Base-by-base conservation (phyloP, 192 early-diverging fungal species). In the Dispira parvispora region DNA sequence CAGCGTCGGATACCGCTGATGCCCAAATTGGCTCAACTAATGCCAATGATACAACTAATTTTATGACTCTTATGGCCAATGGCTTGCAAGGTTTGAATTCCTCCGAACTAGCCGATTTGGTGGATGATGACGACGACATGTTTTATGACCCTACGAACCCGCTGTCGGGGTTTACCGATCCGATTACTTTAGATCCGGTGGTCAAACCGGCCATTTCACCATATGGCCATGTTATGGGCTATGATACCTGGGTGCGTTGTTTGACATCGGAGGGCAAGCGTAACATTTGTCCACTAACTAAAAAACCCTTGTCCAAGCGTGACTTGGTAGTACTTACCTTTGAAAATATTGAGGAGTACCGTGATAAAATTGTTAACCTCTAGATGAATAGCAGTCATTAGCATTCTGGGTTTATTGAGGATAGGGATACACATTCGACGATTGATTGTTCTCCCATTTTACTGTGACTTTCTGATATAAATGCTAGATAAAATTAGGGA, bases 241-340 rank as follows among this genome's bases (percentile, higher is more conserved):
- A 86, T 60, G 85, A 90, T 62, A 88, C 80, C 68, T 90, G 88
- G 88, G 84, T 90, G 43, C 84, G 90, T 43, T 92, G 91, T 63
- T 70, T 96, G 58, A 82, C 84, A 55, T 81, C 84, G 47, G 85
- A 84, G 64, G 86, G 83, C 43, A 77, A 81, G 49, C 80, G 84
- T 62, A 96, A 94, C 70, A 88, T 89, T 42, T 96, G 93, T 44
- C 93, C 93, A 43, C 76, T 96, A 67, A 92, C 93, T 43, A 96
- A 96, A 78, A 92, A 91, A 68, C 84, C 89, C 38, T 69, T 94
- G 58, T 84, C 90, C 49, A 92, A 94, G 73, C 84, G 93, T 63
- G 93, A 96, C 64, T 74, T 96, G 38, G 87, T 86, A 5, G 69
- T 88, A 46, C 69, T 88, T 25, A 88, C 86, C 3, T 77, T 75